Evolutionary conservation across 2,329 filamentous ascomycete genomes (phyloP).

Genomic region (Phialocephala subalpina): DNA sequence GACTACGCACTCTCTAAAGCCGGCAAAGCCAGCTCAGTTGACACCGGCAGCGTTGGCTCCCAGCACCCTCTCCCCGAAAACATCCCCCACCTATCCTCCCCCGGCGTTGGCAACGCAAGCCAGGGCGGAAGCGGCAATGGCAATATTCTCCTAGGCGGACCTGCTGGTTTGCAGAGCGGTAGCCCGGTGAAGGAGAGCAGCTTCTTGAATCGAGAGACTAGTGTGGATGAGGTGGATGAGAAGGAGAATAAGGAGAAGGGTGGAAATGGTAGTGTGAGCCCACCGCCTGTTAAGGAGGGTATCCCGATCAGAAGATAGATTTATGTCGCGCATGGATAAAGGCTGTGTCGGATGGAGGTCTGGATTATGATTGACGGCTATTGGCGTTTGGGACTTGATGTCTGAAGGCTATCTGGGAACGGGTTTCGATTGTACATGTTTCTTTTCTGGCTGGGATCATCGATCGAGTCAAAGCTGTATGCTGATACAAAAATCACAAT

Average conservation of each 20-base stretch:
- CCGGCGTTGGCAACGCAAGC: conserved; percentile 50
- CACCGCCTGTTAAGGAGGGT: conserved; percentile 55
- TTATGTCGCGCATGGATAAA: conserved; percentile 4
- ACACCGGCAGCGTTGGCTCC: conserved; percentile 91
- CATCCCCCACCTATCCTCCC: conserved; percentile 86
- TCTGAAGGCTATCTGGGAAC: conserved; percentile 27
- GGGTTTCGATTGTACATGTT: conserved; percentile 37
- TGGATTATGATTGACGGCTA: conserved; percentile 33
- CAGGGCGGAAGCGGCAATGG: conserved; percentile 53
- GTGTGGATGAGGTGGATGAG: conserved; percentile 62
- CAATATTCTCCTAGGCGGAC: conserved; percentile 51
- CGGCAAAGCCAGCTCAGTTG: conserved; percentile 93
- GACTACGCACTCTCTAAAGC: conserved; percentile 98
- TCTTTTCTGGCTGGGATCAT: conserved; percentile 14
- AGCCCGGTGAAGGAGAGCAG: conserved; percentile 92
- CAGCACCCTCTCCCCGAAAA: conserved; percentile 95
- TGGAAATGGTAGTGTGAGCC: conserved; percentile 48
- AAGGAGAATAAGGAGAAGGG: conserved; percentile 49
- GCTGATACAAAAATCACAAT: conserved; percentile 2
- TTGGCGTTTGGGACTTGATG: conserved; percentile 37
- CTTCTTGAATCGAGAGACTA: conserved; percentile 85
- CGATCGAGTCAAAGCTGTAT: neutral
- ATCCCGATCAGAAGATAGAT: conserved; percentile 71
- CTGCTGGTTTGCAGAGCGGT: conserved; percentile 64
- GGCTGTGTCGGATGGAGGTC: neutral